Evolutionary conservation across 768 basidiomycete genomes (phyloP).

Genomic region (Chalciporus chontae): DNA sequence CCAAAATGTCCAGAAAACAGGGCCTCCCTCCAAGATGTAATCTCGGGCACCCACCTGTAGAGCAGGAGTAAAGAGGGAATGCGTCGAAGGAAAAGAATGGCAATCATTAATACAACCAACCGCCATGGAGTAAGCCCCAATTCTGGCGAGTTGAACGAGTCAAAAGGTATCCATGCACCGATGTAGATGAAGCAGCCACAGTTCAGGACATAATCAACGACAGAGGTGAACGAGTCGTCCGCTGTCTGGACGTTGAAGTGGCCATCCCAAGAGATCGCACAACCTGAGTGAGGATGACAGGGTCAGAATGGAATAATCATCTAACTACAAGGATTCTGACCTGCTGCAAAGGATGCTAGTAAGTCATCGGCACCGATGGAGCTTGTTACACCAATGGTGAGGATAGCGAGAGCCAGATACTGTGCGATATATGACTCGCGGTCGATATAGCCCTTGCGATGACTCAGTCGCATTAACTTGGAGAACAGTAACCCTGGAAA

Average conservation of each 20-base stretch:
- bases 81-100: slow-evolving; percentile 71
- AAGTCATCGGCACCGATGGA: slow-evolving; percentile 86
- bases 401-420: slow-evolving; percentile 67
- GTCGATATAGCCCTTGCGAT: slow-evolving; percentile 62
- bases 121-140: slow-evolving; percentile 69
- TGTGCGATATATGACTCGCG: slow-evolving; percentile 87
- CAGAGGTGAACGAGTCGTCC: slow-evolving; percentile 83
- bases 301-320: not conserved
- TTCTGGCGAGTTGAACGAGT: slow-evolving; percentile 49
- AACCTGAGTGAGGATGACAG: slow-evolving; percentile 46
- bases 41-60: slow-evolving; percentile 86
- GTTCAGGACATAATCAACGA: slow-evolving; percentile 85
- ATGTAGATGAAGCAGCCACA: slow-evolving; percentile 79
- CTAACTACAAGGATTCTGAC: slow-evolving; percentile 31
- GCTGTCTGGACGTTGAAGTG: slow-evolving; percentile 78
- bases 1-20: slow-evolving; percentile 92
- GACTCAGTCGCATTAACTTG: slow-evolving; percentile 67
- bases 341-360: slow-evolving; percentile 83
- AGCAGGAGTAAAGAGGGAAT: slow-evolving; percentile 76
- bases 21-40: slow-evolving; percentile 80
- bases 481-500: slow-evolving; percentile 61
- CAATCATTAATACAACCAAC: slow-evolving; percentile 61
- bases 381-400: slow-evolving; percentile 75
- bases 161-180: slow-evolving; percentile 84
- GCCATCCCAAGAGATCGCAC: slow-evolving; percentile 90